A percentile compares a stretch with the other conserved stretches of the same genome.
phyloP scores from a whole-genome alignment of 495 filamentous ascomycete genomes.

The Annulohypoxylon moriforme region DNA sequence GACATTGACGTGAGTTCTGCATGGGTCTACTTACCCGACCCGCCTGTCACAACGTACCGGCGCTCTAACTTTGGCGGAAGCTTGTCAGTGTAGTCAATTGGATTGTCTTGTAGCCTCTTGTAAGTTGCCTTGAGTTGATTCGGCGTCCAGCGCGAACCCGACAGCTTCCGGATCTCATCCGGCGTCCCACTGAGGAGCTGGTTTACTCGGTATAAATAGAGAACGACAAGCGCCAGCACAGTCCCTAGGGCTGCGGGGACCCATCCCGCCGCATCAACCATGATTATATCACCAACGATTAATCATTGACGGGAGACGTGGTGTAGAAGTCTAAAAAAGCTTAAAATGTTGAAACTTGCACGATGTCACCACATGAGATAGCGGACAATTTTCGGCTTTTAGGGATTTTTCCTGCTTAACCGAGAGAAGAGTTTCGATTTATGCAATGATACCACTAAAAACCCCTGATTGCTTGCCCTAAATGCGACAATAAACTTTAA shows the following conservation, averaged over 20 bases:
- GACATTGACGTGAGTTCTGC: background rate
- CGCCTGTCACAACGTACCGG: conserved; percentile 68
- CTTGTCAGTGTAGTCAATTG: conserved; percentile 59
- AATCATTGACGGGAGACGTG: background rate
- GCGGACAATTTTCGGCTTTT: background rate
- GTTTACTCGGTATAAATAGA: conserved; percentile 65
- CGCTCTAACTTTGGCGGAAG: conserved; percentile 66
- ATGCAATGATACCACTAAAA: background rate
- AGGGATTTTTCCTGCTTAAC: background rate
- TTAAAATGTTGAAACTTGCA: background rate
- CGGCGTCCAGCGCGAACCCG: conserved; percentile 62
- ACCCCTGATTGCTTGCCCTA: background rate
- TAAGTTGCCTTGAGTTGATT: conserved; percentile 60
- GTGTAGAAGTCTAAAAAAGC: background rate
- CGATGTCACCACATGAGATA: background rate
- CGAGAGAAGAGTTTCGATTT: background rate
- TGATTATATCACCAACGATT: background rate
- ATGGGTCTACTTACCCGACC: conserved; percentile 60
- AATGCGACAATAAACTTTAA: background rate
- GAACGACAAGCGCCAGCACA: conserved; percentile 37
- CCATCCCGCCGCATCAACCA: conserved; percentile 11
- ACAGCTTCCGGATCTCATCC: conserved; percentile 55
- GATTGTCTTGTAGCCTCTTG: conserved; percentile 52
- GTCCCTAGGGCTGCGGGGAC: conserved; percentile 10
- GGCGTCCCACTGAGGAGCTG: conserved; percentile 58